phyloP scores from a whole-genome alignment of 2,329 filamentous ascomycete species.

The Diaporthe citri region DNA sequence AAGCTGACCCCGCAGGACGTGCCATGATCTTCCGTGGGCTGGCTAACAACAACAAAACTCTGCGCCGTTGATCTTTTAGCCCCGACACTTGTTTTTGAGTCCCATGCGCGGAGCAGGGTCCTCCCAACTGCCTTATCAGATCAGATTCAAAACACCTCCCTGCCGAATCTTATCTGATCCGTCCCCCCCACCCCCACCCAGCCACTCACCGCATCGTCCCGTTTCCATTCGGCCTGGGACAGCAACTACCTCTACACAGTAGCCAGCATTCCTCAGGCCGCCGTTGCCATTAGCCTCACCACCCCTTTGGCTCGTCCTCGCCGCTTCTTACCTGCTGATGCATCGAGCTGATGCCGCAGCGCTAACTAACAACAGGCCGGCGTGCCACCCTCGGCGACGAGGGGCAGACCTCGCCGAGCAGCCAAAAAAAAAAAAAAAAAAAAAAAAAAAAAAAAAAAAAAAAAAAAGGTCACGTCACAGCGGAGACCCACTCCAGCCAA shows the following conservation, averaged over 20 bases:
- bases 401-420: background rate
- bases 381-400: background rate
- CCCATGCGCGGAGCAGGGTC: constrained; percentile 9
- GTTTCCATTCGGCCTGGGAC: background rate
- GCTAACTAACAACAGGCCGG: background rate
- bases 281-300: background rate
- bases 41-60: constrained; percentile 7
- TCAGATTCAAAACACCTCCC: constrained; percentile 13
- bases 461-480: no score
- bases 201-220: background rate
- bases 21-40: background rate
- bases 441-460: background rate
- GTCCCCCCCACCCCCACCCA: background rate
- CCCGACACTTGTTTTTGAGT: constrained; percentile 3
- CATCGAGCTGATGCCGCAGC: background rate
- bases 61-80: background rate
- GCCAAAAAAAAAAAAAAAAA: background rate
- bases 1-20: background rate
- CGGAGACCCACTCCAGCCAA: background rate
- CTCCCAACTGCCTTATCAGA: constrained; percentile 11
- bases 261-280: background rate
- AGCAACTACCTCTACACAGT: no score
- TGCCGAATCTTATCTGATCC: constrained; percentile 32
- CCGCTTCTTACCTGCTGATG: background rate
- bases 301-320: background rate